phyloP scores from a whole-genome alignment of 306 rosid species.

The Sesbania bispinosa region DNA sequence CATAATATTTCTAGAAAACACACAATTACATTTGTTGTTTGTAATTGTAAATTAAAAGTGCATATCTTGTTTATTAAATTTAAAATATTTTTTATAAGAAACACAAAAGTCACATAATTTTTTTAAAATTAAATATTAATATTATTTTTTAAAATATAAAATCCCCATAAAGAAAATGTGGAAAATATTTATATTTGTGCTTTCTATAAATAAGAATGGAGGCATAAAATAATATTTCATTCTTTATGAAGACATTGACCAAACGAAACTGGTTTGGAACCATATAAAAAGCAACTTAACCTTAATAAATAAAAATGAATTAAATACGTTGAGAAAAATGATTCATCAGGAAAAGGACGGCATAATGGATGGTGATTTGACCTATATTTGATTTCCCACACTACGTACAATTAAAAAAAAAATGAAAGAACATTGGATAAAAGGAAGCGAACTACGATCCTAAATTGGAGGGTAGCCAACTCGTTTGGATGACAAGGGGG shows the following conservation, averaged over 20 bases:
- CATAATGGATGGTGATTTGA: slow-evolving; percentile 46
- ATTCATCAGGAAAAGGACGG: slow-evolving; percentile 28
- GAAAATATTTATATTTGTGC: neutral
- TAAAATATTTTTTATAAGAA: neutral
- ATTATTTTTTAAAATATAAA: neutral
- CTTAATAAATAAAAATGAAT: neutral
- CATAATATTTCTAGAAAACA: neutral
- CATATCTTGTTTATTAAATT: neutral
- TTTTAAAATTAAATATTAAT: neutral
- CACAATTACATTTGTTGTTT: neutral
- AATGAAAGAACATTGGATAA: slow-evolving; percentile 26
- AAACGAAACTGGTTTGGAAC: neutral
- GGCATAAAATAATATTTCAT: neutral
- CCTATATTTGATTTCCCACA: slow-evolving; percentile 23
- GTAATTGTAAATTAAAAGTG: neutral
- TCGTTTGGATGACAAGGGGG: slow-evolving; percentile 25
- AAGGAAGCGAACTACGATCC: slow-evolving; percentile 25
- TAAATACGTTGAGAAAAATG: neutral
- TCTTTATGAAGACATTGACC: slow-evolving; percentile 6
- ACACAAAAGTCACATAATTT: neutral
- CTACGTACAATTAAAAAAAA: neutral
- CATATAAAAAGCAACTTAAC: neutral
- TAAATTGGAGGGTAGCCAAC: slow-evolving; percentile 28
- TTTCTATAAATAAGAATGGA: neutral
- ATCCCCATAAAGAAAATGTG: neutral